These are phyloP conservation scores for Tetrapisispora phaffii DNA, from an alignment of 805 yeast species.

Conservation along the genomic window DNA sequence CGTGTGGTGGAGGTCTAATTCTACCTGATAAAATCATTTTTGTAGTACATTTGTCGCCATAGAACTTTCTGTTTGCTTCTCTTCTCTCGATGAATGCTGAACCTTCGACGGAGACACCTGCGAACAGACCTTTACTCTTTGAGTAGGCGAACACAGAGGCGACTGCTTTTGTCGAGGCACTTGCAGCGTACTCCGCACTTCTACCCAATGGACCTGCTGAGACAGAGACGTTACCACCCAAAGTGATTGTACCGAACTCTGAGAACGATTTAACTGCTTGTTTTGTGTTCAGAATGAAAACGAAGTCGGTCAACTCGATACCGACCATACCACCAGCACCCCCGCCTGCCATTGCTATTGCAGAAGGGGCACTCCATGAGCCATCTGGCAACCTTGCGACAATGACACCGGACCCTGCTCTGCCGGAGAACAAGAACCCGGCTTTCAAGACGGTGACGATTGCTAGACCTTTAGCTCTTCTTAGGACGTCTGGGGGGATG, in stretches of 20 bases:
- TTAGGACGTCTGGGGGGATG: constrained; percentile 80
- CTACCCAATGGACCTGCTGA: constrained; percentile 98
- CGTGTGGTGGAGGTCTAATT: constrained; percentile 82
- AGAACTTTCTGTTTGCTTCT: constrained; percentile 92
- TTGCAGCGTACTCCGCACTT: constrained; percentile 93
- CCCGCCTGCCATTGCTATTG: constrained; percentile 94
- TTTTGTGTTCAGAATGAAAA: constrained; percentile 76
- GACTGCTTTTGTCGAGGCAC: constrained; percentile 76
- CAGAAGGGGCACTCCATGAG: constrained; percentile 95
- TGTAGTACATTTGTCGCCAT: constrained; percentile 85
- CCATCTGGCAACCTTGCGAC: constrained; percentile 93
- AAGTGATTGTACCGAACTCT: constrained; percentile 84
- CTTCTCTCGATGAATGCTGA: constrained; percentile 94
- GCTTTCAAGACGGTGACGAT: constrained; percentile 92
- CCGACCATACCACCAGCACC: constrained; percentile 99
- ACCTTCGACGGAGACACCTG: constrained; percentile 95
- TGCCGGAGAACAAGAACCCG: constrained; percentile 89
- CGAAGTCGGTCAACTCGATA: constrained; percentile 93
- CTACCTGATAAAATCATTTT: constrained; percentile 72
- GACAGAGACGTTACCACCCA: constrained; percentile 89
- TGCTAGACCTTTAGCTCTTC: constrained; percentile 88
- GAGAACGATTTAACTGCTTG: constrained; percentile 92
- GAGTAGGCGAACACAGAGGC: constrained; percentile 91
- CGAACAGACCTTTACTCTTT: constrained; percentile 92
- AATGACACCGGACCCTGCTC: constrained; percentile 95